A percentile compares a stretch with the other conserved stretches of the same genome.
phyloP scores from a whole-genome alignment of 208 protist genomes.

The Endotrypanum monterogeii region DNA sequence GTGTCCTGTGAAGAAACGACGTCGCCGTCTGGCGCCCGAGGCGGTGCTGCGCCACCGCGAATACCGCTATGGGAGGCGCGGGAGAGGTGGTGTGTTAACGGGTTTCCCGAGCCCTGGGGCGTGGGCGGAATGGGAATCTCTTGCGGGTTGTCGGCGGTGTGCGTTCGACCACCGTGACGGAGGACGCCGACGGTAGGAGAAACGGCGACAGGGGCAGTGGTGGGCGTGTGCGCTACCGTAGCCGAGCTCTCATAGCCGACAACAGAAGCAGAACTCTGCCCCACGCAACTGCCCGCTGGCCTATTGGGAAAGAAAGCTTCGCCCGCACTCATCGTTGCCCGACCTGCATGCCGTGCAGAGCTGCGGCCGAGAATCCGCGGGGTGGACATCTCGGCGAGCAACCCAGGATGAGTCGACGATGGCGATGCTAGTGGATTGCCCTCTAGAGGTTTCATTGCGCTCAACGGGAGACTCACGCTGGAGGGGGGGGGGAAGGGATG shows the following conservation, averaged over 20 bases:
- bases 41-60: background rate
- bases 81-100: background rate
- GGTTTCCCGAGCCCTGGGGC: background rate
- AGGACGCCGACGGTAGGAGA: background rate
- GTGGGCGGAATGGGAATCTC: background rate
- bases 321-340: background rate
- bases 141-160: background rate
- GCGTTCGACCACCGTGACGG: background rate
- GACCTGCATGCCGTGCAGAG: background rate
- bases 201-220: background rate
- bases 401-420: background rate
- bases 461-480: background rate
- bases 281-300: conserved; percentile 24
- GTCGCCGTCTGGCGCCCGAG: background rate
- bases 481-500: too few relatives aligned
- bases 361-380: background rate
- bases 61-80: background rate
- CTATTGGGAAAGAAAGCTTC: background rate
- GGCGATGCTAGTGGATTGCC: background rate
- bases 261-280: conserved; percentile 11
- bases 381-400: background rate
- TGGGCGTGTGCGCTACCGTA: background rate
- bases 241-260: conserved; percentile 17
- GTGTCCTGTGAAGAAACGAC: background rate
- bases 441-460: background rate